phyloP scores from a whole-genome alignment of 768 basidiomycete genomes.

The Russula lepida region DNA sequence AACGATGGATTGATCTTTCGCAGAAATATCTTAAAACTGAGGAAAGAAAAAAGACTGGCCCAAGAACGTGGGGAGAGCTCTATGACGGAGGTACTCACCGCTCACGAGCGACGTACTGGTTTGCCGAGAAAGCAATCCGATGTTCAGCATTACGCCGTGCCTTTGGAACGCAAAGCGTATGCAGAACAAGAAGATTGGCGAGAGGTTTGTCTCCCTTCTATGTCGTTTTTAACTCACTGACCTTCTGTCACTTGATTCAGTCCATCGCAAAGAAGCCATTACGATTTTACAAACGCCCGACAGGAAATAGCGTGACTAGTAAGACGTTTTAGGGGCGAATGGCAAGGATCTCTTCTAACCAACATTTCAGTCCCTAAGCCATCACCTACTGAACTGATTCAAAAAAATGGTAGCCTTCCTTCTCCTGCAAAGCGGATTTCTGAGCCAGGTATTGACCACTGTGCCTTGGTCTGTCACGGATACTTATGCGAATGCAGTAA shows the following conservation, averaged over 20 bases:
- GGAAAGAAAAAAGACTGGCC: conserved; percentile 29
- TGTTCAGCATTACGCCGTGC: neutral
- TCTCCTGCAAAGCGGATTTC: neutral
- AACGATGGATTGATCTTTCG: neutral
- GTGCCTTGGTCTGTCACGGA: neutral
- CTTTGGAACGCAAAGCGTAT: neutral
- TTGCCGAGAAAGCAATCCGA: too few relatives aligned
- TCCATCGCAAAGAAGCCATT: conserved; percentile 6
- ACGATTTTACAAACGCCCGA: conserved; percentile 5
- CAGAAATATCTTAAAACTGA: conserved; percentile 41
- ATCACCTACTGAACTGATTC: neutral
- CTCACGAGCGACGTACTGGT: neutral
- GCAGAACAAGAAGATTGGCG: conserved; percentile 7
- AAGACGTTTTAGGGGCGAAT: neutral
- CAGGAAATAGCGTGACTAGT: neutral
- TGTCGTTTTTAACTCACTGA: neutral
- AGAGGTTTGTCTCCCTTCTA: neutral
- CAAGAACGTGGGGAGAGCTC: conserved; percentile 1
- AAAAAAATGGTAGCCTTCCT: neutral
- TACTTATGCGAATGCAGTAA: neutral
- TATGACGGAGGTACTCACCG: neutral
- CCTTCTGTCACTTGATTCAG: neutral
- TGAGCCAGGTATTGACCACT: neutral
- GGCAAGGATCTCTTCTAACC: neutral
- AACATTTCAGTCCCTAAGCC: neutral